phyloP scores from a whole-genome alignment of 2,329 filamentous ascomycete genomes.

The Arthroderma uncinatum region DNA sequence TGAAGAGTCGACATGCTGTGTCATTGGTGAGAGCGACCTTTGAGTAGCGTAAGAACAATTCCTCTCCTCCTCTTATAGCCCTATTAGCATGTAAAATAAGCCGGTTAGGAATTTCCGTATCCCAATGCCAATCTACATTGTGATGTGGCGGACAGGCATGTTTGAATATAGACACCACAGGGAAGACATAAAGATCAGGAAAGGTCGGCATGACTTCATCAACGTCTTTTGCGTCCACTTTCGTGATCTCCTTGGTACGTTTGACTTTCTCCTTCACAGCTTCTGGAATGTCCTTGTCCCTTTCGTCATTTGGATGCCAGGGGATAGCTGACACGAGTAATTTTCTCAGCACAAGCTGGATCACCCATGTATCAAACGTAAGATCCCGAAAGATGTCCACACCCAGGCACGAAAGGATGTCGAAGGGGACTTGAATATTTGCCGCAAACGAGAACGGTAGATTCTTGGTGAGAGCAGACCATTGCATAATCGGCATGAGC shows the following conservation, averaged over 20 bases:
- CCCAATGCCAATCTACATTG: constrained; percentile 25
- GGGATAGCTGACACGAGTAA: constrained; percentile 24
- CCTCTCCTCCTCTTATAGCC: constrained; percentile 19
- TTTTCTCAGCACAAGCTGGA: constrained; percentile 26
- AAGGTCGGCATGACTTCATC: constrained; percentile 17
- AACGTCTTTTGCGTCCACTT: not conserved
- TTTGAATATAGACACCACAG: constrained; percentile 26
- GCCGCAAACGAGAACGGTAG: constrained; percentile 27
- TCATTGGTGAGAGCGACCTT: constrained; percentile 2
- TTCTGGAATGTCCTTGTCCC: constrained; percentile 5
- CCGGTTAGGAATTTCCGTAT: constrained; percentile 21
- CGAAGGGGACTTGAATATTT: constrained; percentile 29
- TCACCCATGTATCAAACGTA: constrained; percentile 29
- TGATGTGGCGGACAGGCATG: constrained; percentile 16
- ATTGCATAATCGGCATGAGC: constrained; percentile 20
- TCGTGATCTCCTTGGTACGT: constrained; percentile 5
- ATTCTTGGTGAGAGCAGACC: not conserved
- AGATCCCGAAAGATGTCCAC: constrained; percentile 30
- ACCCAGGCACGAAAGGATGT: constrained; percentile 26
- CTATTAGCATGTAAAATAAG: constrained; percentile 22
- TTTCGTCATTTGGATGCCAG: constrained; percentile 19
- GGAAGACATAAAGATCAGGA: constrained; percentile 24
- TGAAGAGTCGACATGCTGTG: constrained; percentile 10
- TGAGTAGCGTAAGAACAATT: constrained; percentile 17
- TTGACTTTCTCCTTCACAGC: constrained; percentile 6